Evolutionary conservation across 1,139 yeast genomes (phyloP).

Genomic region (Tardiomyces blankii): DNA sequence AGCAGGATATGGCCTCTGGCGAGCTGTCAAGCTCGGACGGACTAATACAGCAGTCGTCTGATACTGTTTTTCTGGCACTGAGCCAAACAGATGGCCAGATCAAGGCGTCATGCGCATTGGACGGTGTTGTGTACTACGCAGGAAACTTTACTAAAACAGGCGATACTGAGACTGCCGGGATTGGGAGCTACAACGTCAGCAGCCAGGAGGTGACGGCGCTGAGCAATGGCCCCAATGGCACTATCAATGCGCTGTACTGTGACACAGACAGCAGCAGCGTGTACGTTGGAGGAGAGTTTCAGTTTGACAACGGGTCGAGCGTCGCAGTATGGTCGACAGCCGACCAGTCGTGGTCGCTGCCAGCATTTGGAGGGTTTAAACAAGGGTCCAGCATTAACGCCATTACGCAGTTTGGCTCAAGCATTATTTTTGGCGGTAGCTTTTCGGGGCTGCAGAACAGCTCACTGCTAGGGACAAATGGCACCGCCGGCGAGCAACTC

Average conservation of each 20-base stretch:
- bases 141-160: slow-evolving; percentile 28
- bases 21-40: slow-evolving; percentile 7
- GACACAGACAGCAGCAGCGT: slow-evolving; percentile 39
- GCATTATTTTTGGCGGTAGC: slow-evolving; percentile 68
- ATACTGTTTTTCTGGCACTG: slow-evolving; percentile 10
- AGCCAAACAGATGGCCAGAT: slow-evolving; percentile 22
- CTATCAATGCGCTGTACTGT: slow-evolving; percentile 41
- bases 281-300: slow-evolving; percentile 75
- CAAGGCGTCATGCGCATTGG: slow-evolving; percentile 23
- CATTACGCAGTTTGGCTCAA: slow-evolving; percentile 42
- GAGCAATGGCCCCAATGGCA: slow-evolving; percentile 35
- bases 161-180: slow-evolving; percentile 28
- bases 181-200: slow-evolving; percentile 45
- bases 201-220: slow-evolving; percentile 34
- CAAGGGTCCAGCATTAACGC: slow-evolving; percentile 48
- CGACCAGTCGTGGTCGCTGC: slow-evolving; percentile 31
- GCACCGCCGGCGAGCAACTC: slow-evolving; percentile 34
- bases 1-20: slow-evolving; percentile 18
- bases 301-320: slow-evolving; percentile 45
- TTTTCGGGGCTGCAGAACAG: slow-evolving; percentile 54
- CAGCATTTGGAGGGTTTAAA: slow-evolving; percentile 76
- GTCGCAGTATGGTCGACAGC: slow-evolving; percentile 56
- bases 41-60: slow-evolving; percentile 15
- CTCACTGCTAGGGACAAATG: slow-evolving; percentile 32
- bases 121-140: slow-evolving; percentile 36